These are phyloP conservation scores for Aureobasidium sp. DNA, from an alignment of 2,329 filamentous ascomycete genomes.

Conservation along the genomic window DNA sequence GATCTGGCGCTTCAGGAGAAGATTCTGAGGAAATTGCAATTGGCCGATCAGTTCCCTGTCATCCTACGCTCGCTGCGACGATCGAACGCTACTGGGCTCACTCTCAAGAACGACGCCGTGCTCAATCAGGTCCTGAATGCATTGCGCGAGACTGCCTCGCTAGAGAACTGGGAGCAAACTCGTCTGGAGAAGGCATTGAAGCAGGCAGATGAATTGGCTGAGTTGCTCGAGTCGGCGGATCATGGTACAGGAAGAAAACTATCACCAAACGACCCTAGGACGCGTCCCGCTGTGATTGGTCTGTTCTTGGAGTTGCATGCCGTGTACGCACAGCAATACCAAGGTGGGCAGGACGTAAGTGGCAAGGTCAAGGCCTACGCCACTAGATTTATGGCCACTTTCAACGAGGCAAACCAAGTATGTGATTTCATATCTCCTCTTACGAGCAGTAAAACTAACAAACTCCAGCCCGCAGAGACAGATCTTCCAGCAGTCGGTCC, in stretches of 20 bases:
- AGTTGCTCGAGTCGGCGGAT: conserved; percentile 35
- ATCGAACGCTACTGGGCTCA: conserved; percentile 28
- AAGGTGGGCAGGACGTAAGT: conserved; percentile 28
- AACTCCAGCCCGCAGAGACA: conserved; percentile 16
- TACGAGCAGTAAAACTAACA: neutral
- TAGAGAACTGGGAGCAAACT: conserved; percentile 30
- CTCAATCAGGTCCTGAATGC: conserved; percentile 30
- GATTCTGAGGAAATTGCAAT: conserved; percentile 28
- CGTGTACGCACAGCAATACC: conserved; percentile 31
- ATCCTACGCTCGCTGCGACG: conserved; percentile 28
- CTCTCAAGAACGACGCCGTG: conserved; percentile 27
- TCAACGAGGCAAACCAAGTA: conserved; percentile 18
- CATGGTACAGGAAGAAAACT: conserved; percentile 28
- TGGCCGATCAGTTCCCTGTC: conserved; percentile 24
- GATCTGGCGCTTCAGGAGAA: conserved; percentile 24
- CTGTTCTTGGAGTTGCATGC: conserved; percentile 38
- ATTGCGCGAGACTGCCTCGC: conserved; percentile 29
- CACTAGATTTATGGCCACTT: conserved; percentile 31
- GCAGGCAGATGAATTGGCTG: conserved; percentile 32
- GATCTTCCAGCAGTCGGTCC: conserved; percentile 11
- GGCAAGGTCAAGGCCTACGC: conserved; percentile 35
- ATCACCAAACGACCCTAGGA: conserved; percentile 26
- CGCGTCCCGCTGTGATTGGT: conserved; percentile 34
- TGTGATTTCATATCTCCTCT: neutral
- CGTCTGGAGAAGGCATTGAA: conserved; percentile 33